A percentile compares a stretch with the other conserved stretches of the same genome.
Conservation (phyloP, 202 grass and related monocot genomes). For the Carex sylvatica region DNA sequence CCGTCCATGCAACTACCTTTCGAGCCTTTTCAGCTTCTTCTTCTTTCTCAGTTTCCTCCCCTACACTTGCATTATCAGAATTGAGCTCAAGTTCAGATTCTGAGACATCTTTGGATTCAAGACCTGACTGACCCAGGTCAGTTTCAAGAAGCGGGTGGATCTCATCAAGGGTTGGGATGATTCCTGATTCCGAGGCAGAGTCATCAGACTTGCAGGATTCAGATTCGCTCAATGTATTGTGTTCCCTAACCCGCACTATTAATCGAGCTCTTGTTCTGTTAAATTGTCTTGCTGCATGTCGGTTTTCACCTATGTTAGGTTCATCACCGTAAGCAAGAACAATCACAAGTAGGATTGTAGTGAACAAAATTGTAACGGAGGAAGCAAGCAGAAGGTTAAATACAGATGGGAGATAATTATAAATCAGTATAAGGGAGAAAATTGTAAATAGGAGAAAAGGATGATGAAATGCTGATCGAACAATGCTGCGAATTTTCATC, state of each 20-base stretch:
- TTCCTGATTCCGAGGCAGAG: conserved; percentile 49
- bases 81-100: conserved; percentile 34
- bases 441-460: conserved; percentile 40
- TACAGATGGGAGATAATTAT: conserved; percentile 56
- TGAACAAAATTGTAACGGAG: conserved; percentile 57
- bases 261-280: conserved; percentile 14
- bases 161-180: conserved; percentile 50
- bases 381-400: conserved; percentile 45
- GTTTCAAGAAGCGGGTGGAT: conserved; percentile 54
- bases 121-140: conserved; percentile 30
- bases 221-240: conserved; percentile 35
- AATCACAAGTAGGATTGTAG: conserved; percentile 63
- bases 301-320: conserved; percentile 42
- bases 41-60: conserved; percentile 48
- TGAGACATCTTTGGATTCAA: conserved; percentile 40
- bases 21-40: conserved; percentile 25
- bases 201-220: conserved; percentile 46
- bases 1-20: conserved; percentile 64
- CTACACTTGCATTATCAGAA: conserved; percentile 31
- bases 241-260: conserved; percentile 16
- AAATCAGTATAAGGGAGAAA: conserved; percentile 50
- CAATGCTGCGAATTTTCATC: conserved; percentile 21
- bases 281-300: conserved; percentile 37
- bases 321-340: conserved; percentile 65
- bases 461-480: conserved; percentile 29